Conservation (phyloP, 2,329 filamentous ascomycete species). For the Talaromyces funiculosus region DNA sequence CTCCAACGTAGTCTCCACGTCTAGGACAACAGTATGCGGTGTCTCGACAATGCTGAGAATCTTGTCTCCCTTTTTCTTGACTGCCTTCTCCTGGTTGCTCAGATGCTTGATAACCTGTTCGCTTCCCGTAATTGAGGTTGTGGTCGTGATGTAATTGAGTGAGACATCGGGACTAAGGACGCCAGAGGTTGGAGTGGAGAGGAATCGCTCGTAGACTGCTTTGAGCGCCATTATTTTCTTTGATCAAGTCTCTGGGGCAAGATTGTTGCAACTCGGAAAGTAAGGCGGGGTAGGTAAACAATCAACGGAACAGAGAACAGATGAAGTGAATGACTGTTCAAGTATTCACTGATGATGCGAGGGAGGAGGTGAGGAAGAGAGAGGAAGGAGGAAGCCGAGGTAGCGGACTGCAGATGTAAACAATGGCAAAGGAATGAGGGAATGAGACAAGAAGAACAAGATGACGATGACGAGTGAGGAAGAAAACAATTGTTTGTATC, state of each 20-base stretch:
- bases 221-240: constrained; percentile 35
- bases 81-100: constrained; percentile 60
- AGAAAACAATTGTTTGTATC: not conserved
- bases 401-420: constrained; percentile 1
- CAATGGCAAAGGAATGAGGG: not conserved
- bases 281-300: constrained; percentile 6
- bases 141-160: constrained; percentile 84
- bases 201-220: constrained; percentile 64
- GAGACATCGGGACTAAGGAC: constrained; percentile 61
- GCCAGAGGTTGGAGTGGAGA: constrained; percentile 60
- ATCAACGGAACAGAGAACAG: constrained; percentile 12
- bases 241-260: not conserved
- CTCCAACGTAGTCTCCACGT: constrained; percentile 76
- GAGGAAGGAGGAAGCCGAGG: constrained; percentile 11
- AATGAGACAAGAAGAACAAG: not conserved
- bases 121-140: constrained; percentile 64
- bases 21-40: constrained; percentile 62
- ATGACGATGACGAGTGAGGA: constrained; percentile 10
- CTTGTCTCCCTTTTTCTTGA: constrained; percentile 78
- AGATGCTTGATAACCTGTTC: constrained; percentile 80
- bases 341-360: not conserved
- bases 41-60: constrained; percentile 70
- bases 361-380: constrained; percentile 6
- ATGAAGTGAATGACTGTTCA: not conserved
- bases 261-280: not conserved